A percentile compares a stretch with the other conserved stretches of the same genome.
Evolutionary conservation across 257 asterid genomes (phyloP).

Genomic region (Coffea canephora): DNA sequence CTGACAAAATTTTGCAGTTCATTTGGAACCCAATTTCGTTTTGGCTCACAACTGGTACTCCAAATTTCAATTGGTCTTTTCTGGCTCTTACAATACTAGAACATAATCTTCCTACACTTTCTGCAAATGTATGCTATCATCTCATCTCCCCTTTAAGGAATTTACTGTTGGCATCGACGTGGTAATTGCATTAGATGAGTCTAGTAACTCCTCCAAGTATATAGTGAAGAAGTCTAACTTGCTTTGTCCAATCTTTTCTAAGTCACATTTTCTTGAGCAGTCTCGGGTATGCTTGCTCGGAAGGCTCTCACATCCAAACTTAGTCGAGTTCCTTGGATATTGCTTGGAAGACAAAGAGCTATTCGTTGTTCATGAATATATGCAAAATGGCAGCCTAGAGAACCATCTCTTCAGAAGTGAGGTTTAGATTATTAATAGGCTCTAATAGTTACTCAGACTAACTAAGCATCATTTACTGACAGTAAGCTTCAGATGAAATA

Average conservation of each 20-base stretch:
- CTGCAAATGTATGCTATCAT: not conserved
- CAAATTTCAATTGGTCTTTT: too few species aligned
- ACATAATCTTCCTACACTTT: not conserved
- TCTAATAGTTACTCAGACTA: too few species aligned
- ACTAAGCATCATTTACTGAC: not conserved
- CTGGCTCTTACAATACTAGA: not conserved
- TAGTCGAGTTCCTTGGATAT: constrained; percentile 71
- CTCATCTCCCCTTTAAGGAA: too few species aligned
- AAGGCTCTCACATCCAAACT: constrained; percentile 28
- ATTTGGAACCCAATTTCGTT: not conserved
- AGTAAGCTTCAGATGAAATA: not conserved
- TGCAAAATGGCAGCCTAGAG: constrained; percentile 87
- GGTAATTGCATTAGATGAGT: too few species aligned
- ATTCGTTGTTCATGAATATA: constrained; percentile 70
- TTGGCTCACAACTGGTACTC: too few species aligned
- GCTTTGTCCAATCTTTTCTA: not conserved
- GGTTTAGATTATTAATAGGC: constrained; percentile 11
- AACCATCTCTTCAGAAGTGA: constrained; percentile 84
- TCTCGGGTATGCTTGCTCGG: constrained; percentile 64
- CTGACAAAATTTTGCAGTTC: not conserved
- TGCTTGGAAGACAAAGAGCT: constrained; percentile 60
- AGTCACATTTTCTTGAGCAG: constrained; percentile 34
- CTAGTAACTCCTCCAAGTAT: too few species aligned
- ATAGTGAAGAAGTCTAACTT: not conserved
- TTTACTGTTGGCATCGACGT: too few species aligned